Evolutionary conservation across 306 rosid genomes (phyloP).

Genomic region (Cajanus cajan): DNA sequence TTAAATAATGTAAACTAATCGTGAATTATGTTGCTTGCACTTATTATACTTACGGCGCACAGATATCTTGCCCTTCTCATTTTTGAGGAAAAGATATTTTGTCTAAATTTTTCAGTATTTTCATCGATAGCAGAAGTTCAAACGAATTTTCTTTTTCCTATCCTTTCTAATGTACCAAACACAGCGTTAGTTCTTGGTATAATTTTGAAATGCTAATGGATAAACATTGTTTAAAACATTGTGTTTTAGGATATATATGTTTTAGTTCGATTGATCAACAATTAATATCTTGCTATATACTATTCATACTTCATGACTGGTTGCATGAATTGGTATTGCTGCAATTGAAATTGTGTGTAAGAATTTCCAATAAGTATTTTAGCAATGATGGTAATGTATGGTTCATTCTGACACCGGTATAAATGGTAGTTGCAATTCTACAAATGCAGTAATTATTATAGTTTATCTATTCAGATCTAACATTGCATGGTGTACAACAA

Average conservation of each 20-base stretch:
- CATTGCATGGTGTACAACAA: neutral
- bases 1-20: too few relatives aligned
- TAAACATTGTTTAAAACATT: neutral
- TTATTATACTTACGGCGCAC: too few relatives aligned
- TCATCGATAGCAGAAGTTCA: too few relatives aligned
- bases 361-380: neutral
- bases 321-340: neutral
- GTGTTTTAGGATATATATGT: neutral
- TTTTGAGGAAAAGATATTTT: too few relatives aligned
- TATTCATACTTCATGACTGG: neutral
- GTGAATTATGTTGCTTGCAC: too few relatives aligned
- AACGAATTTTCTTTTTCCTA: too few relatives aligned
- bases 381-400: neutral
- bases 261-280: neutral
- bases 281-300: neutral
- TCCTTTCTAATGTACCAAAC: too few relatives aligned
- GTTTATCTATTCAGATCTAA: conserved; percentile 9
- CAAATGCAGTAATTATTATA: conserved; percentile 4
- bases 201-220: neutral
- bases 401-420: neutral
- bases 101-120: too few relatives aligned
- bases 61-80: too few relatives aligned
- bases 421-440: conserved; percentile 19
- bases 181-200: neutral
- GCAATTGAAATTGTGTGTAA: neutral